Percentiles rank a stretch among this genome's conserved stretches.
Conservation (phyloP, 805 yeast genomes). For the Candida silvicultrix region DNA sequence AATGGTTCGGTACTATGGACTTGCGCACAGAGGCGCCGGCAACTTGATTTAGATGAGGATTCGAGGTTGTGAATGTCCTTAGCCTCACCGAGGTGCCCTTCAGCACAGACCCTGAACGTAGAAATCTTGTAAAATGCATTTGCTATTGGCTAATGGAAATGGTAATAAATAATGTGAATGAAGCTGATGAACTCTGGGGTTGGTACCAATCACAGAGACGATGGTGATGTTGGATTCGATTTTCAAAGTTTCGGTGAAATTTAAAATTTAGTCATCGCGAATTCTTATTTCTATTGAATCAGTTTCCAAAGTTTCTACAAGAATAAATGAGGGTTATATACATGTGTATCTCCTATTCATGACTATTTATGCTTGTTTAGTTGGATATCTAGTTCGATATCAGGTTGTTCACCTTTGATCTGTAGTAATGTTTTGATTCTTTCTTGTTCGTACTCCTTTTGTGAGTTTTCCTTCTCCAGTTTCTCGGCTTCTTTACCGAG, state of each 20-base stretch:
- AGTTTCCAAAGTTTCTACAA: not conserved
- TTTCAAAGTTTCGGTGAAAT: not conserved
- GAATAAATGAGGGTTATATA: not conserved
- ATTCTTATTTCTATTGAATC: too few species aligned
- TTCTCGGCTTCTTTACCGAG: constrained; percentile 26
- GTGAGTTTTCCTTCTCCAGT: not conserved
- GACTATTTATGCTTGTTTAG: constrained; percentile 6
- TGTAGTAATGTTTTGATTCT: constrained; percentile 10
- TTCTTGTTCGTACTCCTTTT: constrained; percentile 6
- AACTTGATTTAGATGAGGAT: not conserved
- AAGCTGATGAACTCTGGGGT: not conserved
- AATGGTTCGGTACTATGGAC: not conserved
- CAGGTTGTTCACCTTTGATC: constrained; percentile 8
- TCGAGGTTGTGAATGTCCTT: not conserved
- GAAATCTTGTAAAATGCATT: not conserved
- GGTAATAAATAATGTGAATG: too few species aligned
- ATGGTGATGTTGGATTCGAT: not conserved
- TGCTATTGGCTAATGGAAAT: too few species aligned
- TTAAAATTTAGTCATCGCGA: not conserved
- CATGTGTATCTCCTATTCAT: not conserved
- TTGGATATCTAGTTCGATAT: constrained; percentile 15
- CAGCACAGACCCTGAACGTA: not conserved
- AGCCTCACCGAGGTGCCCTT: not conserved
- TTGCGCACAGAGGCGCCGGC: not conserved
- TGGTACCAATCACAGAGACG: not conserved